A percentile compares a stretch with the other conserved stretches of the same genome.
Evolutionary conservation across 306 rosid species (phyloP).

Genomic region (Vigna trinervia): DNA sequence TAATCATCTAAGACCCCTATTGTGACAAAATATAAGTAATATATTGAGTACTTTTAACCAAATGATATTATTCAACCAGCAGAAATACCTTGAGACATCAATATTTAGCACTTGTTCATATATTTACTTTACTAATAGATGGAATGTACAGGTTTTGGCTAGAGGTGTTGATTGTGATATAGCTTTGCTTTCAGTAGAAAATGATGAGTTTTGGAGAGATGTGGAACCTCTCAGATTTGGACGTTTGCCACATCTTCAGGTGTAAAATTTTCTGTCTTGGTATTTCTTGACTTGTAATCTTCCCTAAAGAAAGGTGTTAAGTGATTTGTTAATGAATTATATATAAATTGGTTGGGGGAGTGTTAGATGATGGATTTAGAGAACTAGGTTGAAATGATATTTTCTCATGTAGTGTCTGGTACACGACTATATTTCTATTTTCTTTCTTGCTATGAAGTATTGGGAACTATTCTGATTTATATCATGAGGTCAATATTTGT

Average conservation of each 20-base stretch:
- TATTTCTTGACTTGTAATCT: slow-evolving; percentile 29
- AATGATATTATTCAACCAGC: slow-evolving; percentile 1
- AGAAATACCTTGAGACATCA: slow-evolving; percentile 18
- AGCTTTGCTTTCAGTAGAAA: slow-evolving; percentile 98
- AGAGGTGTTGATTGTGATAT: slow-evolving; percentile 94
- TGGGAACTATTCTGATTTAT: slow-evolving; percentile 1
- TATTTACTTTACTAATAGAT: slow-evolving; percentile 52
- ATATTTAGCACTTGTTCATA: slow-evolving; percentile 14
- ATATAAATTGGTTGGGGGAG: slow-evolving; percentile 21
- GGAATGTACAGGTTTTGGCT: slow-evolving; percentile 83
- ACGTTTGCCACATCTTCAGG: slow-evolving; percentile 96
- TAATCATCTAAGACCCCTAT: background rate
- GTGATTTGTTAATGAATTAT: slow-evolving; percentile 38
- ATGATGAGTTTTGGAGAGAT: slow-evolving; percentile 87
- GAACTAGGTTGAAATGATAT: slow-evolving; percentile 36
- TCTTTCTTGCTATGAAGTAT: slow-evolving; percentile 5
- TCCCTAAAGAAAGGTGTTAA: slow-evolving; percentile 20
- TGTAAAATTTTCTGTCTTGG: slow-evolving; percentile 44
- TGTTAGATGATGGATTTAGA: slow-evolving; percentile 19
- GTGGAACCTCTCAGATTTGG: slow-evolving; percentile 87
- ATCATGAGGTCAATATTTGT: slow-evolving; percentile 32
- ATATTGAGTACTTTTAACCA: slow-evolving; percentile 6
- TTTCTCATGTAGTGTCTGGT: slow-evolving; percentile 24
- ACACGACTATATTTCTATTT: slow-evolving; percentile 14
- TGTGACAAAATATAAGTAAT: too few species aligned